Conservation (phyloP, 768 basidiomycete species). For the Punctularia strigosozonata region DNA sequence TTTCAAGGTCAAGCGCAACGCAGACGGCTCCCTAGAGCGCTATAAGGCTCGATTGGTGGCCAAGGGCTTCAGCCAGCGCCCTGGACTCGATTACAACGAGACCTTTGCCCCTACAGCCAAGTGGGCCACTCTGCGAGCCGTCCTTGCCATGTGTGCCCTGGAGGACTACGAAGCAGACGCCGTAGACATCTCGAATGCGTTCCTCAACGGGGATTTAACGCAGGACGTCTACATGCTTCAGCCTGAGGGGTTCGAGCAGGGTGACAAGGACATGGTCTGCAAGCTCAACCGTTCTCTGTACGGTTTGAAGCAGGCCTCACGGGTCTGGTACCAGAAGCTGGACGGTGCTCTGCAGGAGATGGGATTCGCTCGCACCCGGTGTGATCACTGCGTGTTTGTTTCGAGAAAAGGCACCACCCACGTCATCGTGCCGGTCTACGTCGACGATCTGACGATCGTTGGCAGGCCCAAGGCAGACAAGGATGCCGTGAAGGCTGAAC, state of each 20-base stretch:
- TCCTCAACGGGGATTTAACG: constrained; percentile 7
- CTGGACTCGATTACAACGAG: constrained; percentile 21
- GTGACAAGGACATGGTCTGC: constrained; percentile 1
- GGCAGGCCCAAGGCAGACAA: neutral
- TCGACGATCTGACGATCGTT: constrained; percentile 4
- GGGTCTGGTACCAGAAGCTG: constrained; percentile 7
- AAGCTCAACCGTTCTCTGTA: constrained; percentile 11
- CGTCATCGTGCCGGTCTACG: constrained; percentile 4
- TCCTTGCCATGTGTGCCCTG: constrained; percentile 16
- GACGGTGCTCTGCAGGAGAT: constrained; percentile 4
- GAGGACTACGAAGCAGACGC: constrained; percentile 6
- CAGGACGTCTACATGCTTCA: constrained; percentile 15
- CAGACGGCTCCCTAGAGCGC: neutral
- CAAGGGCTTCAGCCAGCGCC: constrained; percentile 21
- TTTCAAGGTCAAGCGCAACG: constrained; percentile 26
- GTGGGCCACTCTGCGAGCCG: constrained; percentile 11
- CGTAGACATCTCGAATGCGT: constrained; percentile 8
- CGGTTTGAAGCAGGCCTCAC: constrained; percentile 16
- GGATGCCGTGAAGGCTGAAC: constrained; percentile 3
- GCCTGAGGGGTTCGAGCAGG: constrained; percentile 8
- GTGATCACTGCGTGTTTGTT: constrained; percentile 3
- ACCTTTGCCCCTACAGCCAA: constrained; percentile 14
- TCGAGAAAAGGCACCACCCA: neutral
- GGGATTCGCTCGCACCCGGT: neutral
- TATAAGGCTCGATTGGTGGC: constrained; percentile 21